Percentiles rank a stretch among this genome's conserved stretches.
Evolutionary conservation across 257 asterid genomes (phyloP).

Genomic region (Cordia subcordata): DNA sequence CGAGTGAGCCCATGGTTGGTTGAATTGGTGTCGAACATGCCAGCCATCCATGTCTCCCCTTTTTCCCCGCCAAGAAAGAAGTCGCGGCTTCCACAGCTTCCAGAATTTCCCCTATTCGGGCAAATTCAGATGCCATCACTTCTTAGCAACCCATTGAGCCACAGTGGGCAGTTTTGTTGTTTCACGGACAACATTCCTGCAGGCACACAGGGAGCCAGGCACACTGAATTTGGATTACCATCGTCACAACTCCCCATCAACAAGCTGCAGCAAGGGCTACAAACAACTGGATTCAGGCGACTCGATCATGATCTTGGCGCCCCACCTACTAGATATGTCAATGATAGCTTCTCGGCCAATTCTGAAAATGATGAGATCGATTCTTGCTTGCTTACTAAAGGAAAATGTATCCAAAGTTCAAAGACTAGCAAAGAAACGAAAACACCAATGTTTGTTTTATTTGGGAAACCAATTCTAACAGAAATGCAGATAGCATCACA

Average conservation of each 20-base stretch:
- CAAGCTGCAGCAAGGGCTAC: constrained; percentile 44
- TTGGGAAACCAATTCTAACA: constrained; percentile 64
- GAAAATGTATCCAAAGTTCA: constrained; percentile 19
- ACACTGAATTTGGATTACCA: constrained; percentile 42
- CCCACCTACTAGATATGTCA: constrained; percentile 9
- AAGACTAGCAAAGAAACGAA: constrained; percentile 22
- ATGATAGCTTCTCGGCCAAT: constrained; percentile 8
- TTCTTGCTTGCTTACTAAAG: constrained; percentile 40
- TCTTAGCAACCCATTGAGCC: constrained; percentile 50
- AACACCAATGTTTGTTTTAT: constrained; percentile 41
- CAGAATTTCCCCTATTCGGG: constrained; percentile 41
- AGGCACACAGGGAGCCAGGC: constrained; percentile 99
- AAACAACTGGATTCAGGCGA: constrained; percentile 42
- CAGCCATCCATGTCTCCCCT: constrained; percentile 43
- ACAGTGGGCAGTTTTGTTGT: constrained; percentile 68
- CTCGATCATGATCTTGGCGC: constrained; percentile 24
- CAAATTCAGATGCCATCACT: constrained; percentile 35
- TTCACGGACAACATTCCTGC: constrained; percentile 50
- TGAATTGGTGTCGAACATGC: constrained; percentile 56
- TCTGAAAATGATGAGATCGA: constrained; percentile 18
- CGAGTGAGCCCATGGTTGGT: constrained; percentile 81
- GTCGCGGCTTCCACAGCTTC: constrained; percentile 50
- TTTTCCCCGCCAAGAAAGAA: constrained; percentile 69
- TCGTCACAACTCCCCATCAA: constrained; percentile 42
- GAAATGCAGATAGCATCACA: constrained; percentile 52